Base-by-base conservation (phyloP, 108 stramenopile species). In the Nannochloropsis salina region DNA sequence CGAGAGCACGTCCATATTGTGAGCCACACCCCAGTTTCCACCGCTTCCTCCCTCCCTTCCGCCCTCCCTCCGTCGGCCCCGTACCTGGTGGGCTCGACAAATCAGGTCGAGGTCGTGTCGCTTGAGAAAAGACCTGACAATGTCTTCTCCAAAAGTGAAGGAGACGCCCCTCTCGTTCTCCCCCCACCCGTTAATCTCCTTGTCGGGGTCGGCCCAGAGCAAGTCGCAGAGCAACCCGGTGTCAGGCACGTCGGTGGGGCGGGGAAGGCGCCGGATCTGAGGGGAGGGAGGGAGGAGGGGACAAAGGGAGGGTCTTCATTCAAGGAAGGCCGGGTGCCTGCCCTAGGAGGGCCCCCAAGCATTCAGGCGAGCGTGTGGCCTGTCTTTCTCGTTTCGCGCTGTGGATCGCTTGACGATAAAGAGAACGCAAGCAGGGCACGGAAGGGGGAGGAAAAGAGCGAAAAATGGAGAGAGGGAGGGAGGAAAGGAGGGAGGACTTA, bases 121-220 rank as follows among this genome's bases (percentile, higher is more conserved):
- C 80, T 61, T 42, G 10, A 91, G 84, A 80, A 91, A 91, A 20
- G 88, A 85, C 88, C 82, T 84, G 12, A 91, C 86, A 9, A 91
- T 87, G 84, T 91, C 89, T 22, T 91, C 87, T 40, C 90, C 90
- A 22, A 91, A 91, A 18, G 90, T 91, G 87, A 88, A 91, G 74
- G 86, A 87, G 6, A 91, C 90, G 42, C 90, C 90, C 10, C 90
- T 84, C 82, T 84, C 83, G 43, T 88, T 88, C 42, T 83, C 43
- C 20, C 90, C 92, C 93, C 93, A 93, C 22, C 93, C 92, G 45
- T 83, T 86, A n/a, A 92, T 88, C 43, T 90, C 91, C 61, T 91
- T 89, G 87, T 96, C 95, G 21, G 97, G 97, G 91, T 97, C 97
- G 85, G 93, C 93, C 97, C 97, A 97, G 80, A 97, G 90, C 84